Percentiles rank a stretch among this genome's conserved stretches.
Evolutionary conservation across 2,329 filamentous ascomycete species (phyloP).

Genomic region (Pyricularia sp.): DNA sequence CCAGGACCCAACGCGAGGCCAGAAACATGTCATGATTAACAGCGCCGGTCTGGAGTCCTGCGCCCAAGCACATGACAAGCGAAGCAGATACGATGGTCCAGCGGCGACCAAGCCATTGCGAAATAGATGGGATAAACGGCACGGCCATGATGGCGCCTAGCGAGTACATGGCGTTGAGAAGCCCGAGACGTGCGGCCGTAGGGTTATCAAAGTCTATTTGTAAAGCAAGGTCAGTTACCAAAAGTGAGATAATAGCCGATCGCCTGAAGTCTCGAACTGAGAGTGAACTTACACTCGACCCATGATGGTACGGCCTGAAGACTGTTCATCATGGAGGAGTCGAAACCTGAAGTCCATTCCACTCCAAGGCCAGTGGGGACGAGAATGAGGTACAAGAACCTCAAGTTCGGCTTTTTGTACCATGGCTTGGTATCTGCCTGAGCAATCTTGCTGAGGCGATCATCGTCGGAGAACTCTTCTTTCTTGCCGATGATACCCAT

Average conservation of each 20-base stretch:
- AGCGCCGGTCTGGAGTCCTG: slow-evolving; percentile 23
- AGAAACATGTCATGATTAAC: slow-evolving; percentile 21
- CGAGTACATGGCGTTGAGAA: slow-evolving; percentile 32
- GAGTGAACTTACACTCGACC: slow-evolving; percentile 22
- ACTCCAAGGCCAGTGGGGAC: slow-evolving; percentile 30
- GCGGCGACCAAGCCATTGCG: slow-evolving; percentile 28
- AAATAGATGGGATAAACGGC: slow-evolving; percentile 27
- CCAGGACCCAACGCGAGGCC: slow-evolving; percentile 10
- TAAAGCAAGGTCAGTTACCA: not conserved
- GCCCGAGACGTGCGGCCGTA: slow-evolving; percentile 25
- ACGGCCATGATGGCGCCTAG: slow-evolving; percentile 32
- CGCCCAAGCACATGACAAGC: slow-evolving; percentile 24
- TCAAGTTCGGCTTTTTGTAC: slow-evolving; percentile 30
- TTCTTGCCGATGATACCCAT: slow-evolving; percentile 1
- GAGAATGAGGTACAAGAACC: slow-evolving; percentile 28
- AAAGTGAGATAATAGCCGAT: not conserved
- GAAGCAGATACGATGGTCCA: slow-evolving; percentile 23
- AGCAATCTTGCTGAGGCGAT: slow-evolving; percentile 16
- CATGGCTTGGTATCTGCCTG: slow-evolving; percentile 23
- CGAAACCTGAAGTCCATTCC: slow-evolving; percentile 32
- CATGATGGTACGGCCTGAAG: slow-evolving; percentile 29
- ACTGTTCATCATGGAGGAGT: slow-evolving; percentile 34
- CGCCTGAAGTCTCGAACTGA: no score
- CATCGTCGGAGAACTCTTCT: not conserved
- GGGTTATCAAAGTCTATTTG: slow-evolving; percentile 28